A percentile compares a stretch with the other conserved stretches of the same genome.
Evolutionary conservation across 2,329 filamentous ascomycete species (phyloP).

Genomic region (Ilyonectria destructans): DNA sequence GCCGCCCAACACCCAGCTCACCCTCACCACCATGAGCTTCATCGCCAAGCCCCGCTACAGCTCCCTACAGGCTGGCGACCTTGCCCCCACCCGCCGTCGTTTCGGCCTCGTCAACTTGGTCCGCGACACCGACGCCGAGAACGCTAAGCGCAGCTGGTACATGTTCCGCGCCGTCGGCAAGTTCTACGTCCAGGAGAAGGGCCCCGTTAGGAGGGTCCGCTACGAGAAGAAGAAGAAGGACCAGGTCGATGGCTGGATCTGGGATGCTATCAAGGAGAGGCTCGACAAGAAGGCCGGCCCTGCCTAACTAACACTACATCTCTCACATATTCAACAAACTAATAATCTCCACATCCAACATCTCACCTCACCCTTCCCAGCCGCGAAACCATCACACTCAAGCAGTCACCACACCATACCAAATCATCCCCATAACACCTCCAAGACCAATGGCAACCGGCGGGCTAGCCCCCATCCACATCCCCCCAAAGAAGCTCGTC

Average conservation of each 20-base stretch:
- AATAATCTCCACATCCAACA: neutral
- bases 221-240: constrained; percentile 50
- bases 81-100: constrained; percentile 52
- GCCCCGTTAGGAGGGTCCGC: constrained; percentile 37
- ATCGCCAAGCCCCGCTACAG: constrained; percentile 70
- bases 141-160: constrained; percentile 57
- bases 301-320: neutral
- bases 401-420: constrained; percentile 50
- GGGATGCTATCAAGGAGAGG: constrained; percentile 57
- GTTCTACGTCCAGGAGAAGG: constrained; percentile 57
- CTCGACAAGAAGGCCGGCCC: constrained; percentile 45
- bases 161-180: constrained; percentile 57
- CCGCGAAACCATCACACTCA: constrained; percentile 1
- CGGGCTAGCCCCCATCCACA: constrained; percentile 52
- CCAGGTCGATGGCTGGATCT: constrained; percentile 59
- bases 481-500: constrained; percentile 63
- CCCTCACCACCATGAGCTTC: constrained; percentile 70
- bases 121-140: constrained; percentile 56
- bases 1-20: constrained; percentile 63
- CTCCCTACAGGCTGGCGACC: constrained; percentile 58
- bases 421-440: constrained; percentile 53
- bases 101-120: constrained; percentile 60
- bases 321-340: neutral
- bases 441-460: constrained; percentile 55
- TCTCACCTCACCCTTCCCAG: neutral